Conservation (phyloP, 176 grass and related monocot genomes). For the Eragrostis nindensis region DNA sequence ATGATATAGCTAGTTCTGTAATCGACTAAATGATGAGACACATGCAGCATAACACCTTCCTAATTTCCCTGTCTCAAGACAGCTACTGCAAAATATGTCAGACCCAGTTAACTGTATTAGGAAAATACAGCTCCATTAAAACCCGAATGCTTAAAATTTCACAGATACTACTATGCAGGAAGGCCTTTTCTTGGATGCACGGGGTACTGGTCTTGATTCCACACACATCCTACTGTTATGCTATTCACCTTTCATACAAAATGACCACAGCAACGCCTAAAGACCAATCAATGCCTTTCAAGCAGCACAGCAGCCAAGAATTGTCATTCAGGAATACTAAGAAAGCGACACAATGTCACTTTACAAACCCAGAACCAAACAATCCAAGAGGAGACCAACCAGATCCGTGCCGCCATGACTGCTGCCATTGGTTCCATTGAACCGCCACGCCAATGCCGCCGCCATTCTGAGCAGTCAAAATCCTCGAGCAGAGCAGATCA, state of each 20-base stretch:
- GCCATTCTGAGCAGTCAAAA: conserved; percentile 60
- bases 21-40: background rate
- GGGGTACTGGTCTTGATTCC: conserved; percentile 29
- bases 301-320: conserved; percentile 5
- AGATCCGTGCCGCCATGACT: conserved; percentile 78
- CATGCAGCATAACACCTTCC: background rate
- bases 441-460: conserved; percentile 80
- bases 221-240: conserved; percentile 22
- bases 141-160: background rate
- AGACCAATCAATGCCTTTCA: background rate
- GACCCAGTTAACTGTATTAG: background rate
- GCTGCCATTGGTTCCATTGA: conserved; percentile 72
- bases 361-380: conserved; percentile 32
- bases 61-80: background rate
- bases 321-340: conserved; percentile 3
- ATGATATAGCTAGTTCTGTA: background rate
- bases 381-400: conserved; percentile 50
- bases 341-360: conserved; percentile 26
- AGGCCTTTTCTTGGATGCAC: background rate
- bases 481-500: conserved; percentile 38
- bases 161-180: background rate
- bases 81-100: conserved; percentile 6
- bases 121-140: conserved; percentile 6
- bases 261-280: conserved; percentile 6
- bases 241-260: conserved; percentile 19